Percentiles rank a stretch among this genome's conserved stretches.
Evolutionary conservation across 257 asterid genomes (phyloP).

Genomic region (Orobanche coerulescens): DNA sequence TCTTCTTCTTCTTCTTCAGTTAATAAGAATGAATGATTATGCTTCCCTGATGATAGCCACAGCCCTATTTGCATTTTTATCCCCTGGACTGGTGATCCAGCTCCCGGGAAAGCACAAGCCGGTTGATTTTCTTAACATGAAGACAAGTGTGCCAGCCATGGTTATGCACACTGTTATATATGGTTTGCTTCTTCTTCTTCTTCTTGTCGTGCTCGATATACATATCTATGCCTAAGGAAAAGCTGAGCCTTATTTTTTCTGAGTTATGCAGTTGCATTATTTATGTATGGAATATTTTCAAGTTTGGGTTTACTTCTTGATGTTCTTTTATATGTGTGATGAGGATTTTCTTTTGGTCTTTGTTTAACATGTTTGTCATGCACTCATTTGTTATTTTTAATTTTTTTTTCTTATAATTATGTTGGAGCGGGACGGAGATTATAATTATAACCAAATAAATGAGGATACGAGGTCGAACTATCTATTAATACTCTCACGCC

Average conservation of each 20-base stretch:
- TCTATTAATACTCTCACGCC: too few relatives aligned
- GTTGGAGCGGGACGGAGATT: too few relatives aligned
- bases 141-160: conserved; percentile 53
- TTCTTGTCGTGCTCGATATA: conserved; percentile 55
- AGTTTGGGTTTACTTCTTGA: background rate
- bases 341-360: background rate
- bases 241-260: background rate
- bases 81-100: conserved; percentile 67
- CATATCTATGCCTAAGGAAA: conserved; percentile 46
- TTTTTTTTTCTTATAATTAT: too few relatives aligned
- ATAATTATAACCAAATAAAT: too few relatives aligned
- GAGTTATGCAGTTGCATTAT: too few relatives aligned
- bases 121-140: conserved; percentile 67
- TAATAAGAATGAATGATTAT: conserved; percentile 45
- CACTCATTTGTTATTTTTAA: too few relatives aligned
- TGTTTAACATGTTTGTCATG: background rate
- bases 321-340: conserved; percentile 10
- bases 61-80: conserved; percentile 57
- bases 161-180: conserved; percentile 52
- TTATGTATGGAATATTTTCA: background rate
- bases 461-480: too few relatives aligned
- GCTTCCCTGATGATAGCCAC: conserved; percentile 65
- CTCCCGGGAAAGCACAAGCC: conserved; percentile 65
- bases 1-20: conserved; percentile 13
- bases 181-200: conserved; percentile 65